These are phyloP conservation scores for Apiospora aurea DNA, from an alignment of 2,329 filamentous ascomycete species.

Conservation along the genomic window DNA sequence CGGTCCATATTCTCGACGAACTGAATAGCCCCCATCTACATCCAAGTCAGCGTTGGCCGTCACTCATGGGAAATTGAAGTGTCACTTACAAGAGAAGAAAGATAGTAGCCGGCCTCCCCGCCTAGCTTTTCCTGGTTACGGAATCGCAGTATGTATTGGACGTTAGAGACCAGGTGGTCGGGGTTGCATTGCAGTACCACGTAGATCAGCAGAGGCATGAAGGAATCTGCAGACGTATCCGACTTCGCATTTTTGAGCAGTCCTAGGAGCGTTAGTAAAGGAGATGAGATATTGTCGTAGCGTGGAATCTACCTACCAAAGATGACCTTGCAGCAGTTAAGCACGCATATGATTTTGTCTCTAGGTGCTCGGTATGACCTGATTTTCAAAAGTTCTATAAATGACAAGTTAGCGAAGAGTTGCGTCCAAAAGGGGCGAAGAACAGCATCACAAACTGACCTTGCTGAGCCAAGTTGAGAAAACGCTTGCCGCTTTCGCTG, in stretches of 20 bases:
- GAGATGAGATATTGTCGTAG: too few species aligned
- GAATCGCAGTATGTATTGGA: constrained; percentile 97
- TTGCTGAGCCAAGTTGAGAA: constrained; percentile 88
- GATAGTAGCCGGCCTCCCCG: constrained; percentile 97
- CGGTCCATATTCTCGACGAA: constrained; percentile 97
- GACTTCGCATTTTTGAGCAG: constrained; percentile 90
- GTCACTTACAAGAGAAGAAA: constrained; percentile 80
- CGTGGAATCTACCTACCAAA: constrained; percentile 70
- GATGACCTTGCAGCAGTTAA: constrained; percentile 99
- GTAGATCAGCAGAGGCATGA: constrained; percentile 93
- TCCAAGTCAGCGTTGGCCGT: constrained; percentile 7
- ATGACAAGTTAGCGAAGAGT: not conserved
- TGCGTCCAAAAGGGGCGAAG: not conserved
- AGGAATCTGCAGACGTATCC: constrained; percentile 95
- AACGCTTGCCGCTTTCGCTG: constrained; percentile 85
- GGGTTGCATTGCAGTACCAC: constrained; percentile 94
- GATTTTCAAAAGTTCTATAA: constrained; percentile 89
- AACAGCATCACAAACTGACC: constrained; percentile 52
- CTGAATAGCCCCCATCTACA: constrained; percentile 86
- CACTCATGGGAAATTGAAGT: not conserved
- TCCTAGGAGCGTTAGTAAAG: constrained; percentile 54
- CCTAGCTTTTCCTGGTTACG: constrained; percentile 96
- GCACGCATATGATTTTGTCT: constrained; percentile 97
- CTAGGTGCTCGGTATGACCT: constrained; percentile 95
- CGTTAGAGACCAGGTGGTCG: constrained; percentile 94